These are phyloP conservation scores for Chlamydomonas applanata DNA, from an alignment of 139 green algal genomes.

Conservation along the genomic window DNA sequence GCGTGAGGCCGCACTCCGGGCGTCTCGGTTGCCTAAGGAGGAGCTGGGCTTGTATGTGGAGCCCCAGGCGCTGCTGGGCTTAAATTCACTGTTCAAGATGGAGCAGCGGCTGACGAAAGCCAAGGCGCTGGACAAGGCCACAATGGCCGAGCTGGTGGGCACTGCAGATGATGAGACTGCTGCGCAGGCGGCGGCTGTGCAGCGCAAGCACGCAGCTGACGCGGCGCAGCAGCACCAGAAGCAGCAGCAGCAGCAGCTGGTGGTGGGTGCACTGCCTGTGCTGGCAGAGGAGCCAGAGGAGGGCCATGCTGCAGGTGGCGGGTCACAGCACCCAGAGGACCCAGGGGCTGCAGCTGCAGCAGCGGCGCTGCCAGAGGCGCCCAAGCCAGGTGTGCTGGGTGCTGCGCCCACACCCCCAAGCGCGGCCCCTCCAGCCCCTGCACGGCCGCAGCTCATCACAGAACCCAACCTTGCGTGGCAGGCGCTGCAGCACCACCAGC, in stretches of 20 bases:
- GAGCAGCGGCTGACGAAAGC: conserved; percentile 39
- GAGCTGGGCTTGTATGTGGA: conserved; percentile 39
- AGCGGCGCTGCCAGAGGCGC: neutral
- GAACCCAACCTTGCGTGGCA: conserved; percentile 1
- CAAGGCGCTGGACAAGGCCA: conserved; percentile 18
- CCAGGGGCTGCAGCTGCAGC: conserved; percentile 1
- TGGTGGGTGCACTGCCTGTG: conserved; percentile 18
- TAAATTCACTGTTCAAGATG: conserved; percentile 35
- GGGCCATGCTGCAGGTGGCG: neutral
- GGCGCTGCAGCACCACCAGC: conserved; percentile 5
- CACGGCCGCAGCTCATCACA: neutral
- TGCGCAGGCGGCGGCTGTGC: neutral
- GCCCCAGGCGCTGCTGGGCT: conserved; percentile 19
- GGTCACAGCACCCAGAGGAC: neutral
- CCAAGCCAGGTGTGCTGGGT: neutral
- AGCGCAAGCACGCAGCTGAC: conserved; percentile 3
- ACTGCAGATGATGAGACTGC: neutral
- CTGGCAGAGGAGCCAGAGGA: conserved; percentile 26
- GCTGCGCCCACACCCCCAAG: neutral
- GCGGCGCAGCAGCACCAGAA: neutral
- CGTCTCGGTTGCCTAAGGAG: conserved; percentile 19
- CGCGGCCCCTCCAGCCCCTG: neutral
- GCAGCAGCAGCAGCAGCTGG: neutral
- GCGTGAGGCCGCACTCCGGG: neutral
- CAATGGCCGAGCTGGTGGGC: conserved; percentile 3